Evolutionary conservation across 495 filamentous ascomycete species (phyloP).

Genomic region (Talaromyces adpressus): DNA sequence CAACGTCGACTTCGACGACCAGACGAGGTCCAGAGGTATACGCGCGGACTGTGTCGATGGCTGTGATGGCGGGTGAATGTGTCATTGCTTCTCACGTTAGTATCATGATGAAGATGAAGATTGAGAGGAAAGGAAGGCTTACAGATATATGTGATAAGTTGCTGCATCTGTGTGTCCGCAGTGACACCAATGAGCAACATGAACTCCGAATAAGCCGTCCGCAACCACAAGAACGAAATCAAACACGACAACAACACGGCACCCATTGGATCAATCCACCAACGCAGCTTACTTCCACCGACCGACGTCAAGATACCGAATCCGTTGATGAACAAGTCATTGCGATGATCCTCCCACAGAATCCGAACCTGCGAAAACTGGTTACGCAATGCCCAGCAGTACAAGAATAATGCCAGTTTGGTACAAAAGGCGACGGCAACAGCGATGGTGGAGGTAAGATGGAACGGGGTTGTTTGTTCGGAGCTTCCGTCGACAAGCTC

Average conservation of each 20-base stretch:
- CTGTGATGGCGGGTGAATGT: constrained; percentile 69
- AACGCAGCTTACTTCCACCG: constrained; percentile 74
- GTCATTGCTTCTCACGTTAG: constrained; percentile 55
- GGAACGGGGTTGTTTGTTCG: constrained; percentile 51
- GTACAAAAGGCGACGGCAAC: constrained; percentile 80
- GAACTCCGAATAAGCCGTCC: constrained; percentile 84
- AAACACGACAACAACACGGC: constrained; percentile 76
- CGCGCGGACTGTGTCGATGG: constrained; percentile 90
- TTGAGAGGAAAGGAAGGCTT: constrained; percentile 15
- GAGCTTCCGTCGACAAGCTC: constrained; percentile 50
- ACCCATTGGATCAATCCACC: constrained; percentile 95
- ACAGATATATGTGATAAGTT: constrained; percentile 95
- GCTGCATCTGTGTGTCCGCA: constrained; percentile 77
- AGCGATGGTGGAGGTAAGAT: constrained; percentile 79
- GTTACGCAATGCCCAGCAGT: constrained; percentile 86
- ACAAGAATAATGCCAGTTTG: constrained; percentile 78
- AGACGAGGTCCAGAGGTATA: constrained; percentile 88
- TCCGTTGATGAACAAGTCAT: constrained; percentile 83
- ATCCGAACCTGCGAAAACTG: constrained; percentile 88
- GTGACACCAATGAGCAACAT: constrained; percentile 83
- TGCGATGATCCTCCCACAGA: constrained; percentile 87
- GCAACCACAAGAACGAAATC: constrained; percentile 71
- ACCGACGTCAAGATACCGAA: constrained; percentile 88
- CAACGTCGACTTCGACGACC: constrained; percentile 84
- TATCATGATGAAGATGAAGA: neutral